A percentile compares a stretch with the other conserved stretches of the same genome.
phyloP scores from a whole-genome alignment of 805 yeast genomes.

The Pichia kluyveri region DNA sequence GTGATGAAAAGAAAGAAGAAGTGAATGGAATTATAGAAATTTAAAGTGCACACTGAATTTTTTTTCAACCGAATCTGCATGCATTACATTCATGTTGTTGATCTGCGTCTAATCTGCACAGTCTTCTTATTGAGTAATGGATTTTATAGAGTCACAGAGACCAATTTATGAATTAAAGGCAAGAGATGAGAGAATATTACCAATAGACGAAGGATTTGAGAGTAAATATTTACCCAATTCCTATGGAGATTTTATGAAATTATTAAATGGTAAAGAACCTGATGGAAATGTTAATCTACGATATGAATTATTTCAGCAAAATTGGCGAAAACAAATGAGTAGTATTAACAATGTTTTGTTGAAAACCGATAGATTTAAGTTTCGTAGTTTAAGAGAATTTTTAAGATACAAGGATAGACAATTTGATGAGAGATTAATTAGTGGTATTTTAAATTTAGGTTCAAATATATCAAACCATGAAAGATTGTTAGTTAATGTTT shows the following conservation, averaged over 20 bases:
- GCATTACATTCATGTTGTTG: no score
- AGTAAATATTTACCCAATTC: background rate
- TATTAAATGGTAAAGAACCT: constrained; percentile 37
- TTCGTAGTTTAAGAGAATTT: constrained; percentile 23
- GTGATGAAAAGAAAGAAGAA: no score
- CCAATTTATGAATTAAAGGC: constrained; percentile 20
- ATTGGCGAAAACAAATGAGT: constrained; percentile 28
- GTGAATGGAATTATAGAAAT: no score
- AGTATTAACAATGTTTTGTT: constrained; percentile 23
- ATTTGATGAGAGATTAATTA: constrained; percentile 24
- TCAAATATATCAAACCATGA: constrained; percentile 34
- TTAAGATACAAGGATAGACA: constrained; percentile 12
- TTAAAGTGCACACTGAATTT: no score
- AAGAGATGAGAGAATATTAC: constrained; percentile 1
- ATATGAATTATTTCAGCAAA: constrained; percentile 33
- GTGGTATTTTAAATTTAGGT: constrained; percentile 33
- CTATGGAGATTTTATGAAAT: constrained; percentile 24
- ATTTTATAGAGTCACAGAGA: constrained; percentile 25
- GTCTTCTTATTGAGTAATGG: background rate
- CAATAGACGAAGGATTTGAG: constrained; percentile 5
- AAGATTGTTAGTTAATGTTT: constrained; percentile 24
- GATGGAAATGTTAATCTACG: constrained; percentile 27
- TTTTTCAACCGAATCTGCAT: no score
- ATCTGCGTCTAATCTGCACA: no score
- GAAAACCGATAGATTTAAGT: constrained; percentile 28